These are phyloP conservation scores for Penicillium robsamsonii DNA, from an alignment of 495 filamentous ascomycete genomes.

Conservation along the genomic window DNA sequence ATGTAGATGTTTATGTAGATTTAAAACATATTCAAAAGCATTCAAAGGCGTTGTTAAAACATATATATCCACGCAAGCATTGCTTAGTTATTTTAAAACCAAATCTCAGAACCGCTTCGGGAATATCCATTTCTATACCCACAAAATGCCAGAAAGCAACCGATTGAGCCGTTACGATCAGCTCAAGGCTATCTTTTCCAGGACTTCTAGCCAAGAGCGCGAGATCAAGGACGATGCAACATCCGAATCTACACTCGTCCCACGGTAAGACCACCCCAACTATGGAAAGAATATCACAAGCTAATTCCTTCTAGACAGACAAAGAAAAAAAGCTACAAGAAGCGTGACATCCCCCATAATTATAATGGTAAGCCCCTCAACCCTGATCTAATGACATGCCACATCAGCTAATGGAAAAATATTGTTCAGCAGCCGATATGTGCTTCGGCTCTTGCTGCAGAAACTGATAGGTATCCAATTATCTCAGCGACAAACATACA, in stretches of 20 bases:
- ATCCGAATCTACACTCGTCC: constrained; percentile 14
- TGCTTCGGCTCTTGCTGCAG: constrained; percentile 27
- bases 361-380: constrained; percentile 1
- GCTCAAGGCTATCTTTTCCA: constrained; percentile 8
- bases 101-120: background rate
- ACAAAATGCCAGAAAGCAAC: constrained; percentile 3
- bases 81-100: background rate
- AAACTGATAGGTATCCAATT: constrained; percentile 3
- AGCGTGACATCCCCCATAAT: background rate
- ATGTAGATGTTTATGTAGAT: background rate
- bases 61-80: background rate
- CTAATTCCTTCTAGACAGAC: background rate
- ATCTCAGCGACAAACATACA: background rate
- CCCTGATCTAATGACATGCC: background rate
- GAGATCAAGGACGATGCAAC: constrained; percentile 9
- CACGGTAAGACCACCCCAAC: constrained; percentile 5
- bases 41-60: background rate
- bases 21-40: background rate
- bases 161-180: background rate
- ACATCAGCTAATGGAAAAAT: background rate
- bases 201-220: background rate
- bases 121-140: background rate
- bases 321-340: background rate
- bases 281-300: background rate
- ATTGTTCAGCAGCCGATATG: constrained; percentile 20